Evolutionary conservation across 305 asterid genomes (phyloP).

Genomic region (Fraxinus floribunda): DNA sequence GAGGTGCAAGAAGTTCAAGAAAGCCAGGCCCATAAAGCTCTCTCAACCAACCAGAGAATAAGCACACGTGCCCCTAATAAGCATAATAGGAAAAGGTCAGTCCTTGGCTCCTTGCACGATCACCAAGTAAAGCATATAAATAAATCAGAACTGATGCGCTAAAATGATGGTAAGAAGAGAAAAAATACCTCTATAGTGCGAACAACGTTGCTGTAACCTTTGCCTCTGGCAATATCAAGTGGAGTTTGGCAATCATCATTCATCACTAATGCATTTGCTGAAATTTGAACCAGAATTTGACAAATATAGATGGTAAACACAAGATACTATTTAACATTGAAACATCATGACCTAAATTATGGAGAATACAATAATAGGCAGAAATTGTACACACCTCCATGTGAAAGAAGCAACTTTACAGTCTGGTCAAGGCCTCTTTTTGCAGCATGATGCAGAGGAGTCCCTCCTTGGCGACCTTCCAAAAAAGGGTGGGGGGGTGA

Average conservation of each 20-base stretch:
- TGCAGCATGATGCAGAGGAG: constrained; percentile 97
- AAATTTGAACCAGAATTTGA: constrained; percentile 24
- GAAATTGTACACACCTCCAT: constrained; percentile 58
- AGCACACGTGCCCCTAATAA: constrained; percentile 64
- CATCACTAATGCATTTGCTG: constrained; percentile 81
- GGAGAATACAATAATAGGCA: neutral
- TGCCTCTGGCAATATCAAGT: constrained; percentile 84
- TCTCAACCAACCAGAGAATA: constrained; percentile 87
- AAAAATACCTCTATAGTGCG: constrained; percentile 80
- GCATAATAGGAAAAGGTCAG: constrained; percentile 21
- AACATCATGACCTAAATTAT: constrained; percentile 13
- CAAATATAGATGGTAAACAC: constrained; percentile 10
- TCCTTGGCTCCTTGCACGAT: neutral
- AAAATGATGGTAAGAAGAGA: constrained; percentile 18
- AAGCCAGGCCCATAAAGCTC: constrained; percentile 85
- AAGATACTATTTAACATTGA: constrained; percentile 4
- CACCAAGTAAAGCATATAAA: neutral
- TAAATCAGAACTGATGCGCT: neutral
- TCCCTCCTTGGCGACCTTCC: constrained; percentile 84
- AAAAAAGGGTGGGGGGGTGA: neutral
- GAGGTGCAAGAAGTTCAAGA: constrained; percentile 74
- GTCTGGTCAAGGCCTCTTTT: constrained; percentile 90
- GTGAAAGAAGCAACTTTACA: constrained; percentile 77
- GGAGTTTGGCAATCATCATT: constrained; percentile 92
- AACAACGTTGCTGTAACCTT: constrained; percentile 74